Base-by-base conservation (phyloP, 2,329 filamentous ascomycete genomes). In the Penicillium sp. region DNA sequence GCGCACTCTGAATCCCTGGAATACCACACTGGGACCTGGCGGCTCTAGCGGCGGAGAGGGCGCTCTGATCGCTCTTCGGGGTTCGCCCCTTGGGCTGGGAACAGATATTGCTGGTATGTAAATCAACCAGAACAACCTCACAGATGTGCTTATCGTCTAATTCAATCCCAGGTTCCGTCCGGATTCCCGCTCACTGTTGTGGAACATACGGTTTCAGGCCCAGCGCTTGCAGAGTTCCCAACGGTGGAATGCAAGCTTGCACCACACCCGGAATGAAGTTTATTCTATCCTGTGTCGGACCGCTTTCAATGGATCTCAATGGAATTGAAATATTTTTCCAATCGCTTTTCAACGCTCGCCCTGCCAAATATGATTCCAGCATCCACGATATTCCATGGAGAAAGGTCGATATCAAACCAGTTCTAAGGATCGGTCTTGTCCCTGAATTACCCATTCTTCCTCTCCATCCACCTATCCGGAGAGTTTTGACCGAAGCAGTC, bases 31-130 rank as follows among this genome's bases (percentile, higher is more conserved):
- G 4, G 68, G 67, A 0, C 66, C 72, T 2, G 75, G 75, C 23
- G 75, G 75, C 2, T 73, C 70, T 14, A 75, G 72, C 14, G 75
- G 75, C 16, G 75, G 74, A 46, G 88, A 90, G 67, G 82, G 82
- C 2, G 87, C 88, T 0, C 75, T 90, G 1, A 80, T 90, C 29
- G 75, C 78, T 0, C 81, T 89, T 56, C 72, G 74, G 14, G 88
- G 87, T n/a, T 86, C 82, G 53, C 79, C 81, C 0, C 54, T 88
- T 0, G 88, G 88, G 4, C 77, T 88, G 0, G 86, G 86, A 1
- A 86, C 85, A 1, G 86, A 89, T 59, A 88, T 88, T 53, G 81
- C 81, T 8, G 65, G 65, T 65, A 57, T 23, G 54, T 37, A 9
- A 21, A 37, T 6, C 5, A 8, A 3, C 5, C 6, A 21, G 9